Evolutionary conservation across 345 rosid genomes (phyloP).

Genomic region (Camelina hispida): DNA sequence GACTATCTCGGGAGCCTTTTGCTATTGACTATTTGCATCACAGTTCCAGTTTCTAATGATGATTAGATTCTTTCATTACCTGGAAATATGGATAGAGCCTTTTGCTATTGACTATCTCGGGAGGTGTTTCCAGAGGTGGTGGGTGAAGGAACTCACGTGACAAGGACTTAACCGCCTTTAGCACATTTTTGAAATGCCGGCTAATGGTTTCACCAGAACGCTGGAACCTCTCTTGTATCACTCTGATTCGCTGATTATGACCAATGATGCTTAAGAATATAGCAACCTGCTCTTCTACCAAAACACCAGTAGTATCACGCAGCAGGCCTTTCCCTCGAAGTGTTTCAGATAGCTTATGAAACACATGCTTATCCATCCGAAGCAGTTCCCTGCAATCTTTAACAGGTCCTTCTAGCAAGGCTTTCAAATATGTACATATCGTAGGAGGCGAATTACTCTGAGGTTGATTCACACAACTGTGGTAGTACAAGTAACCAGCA

Average conservation of each 20-base stretch:
- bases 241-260: conserved; percentile 44
- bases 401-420: conserved; percentile 58
- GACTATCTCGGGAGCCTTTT: too few species aligned
- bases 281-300: too few species aligned
- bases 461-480: conserved; percentile 53
- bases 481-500: conserved; percentile 67
- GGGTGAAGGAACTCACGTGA: conserved; percentile 67
- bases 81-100: too few species aligned
- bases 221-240: conserved; percentile 74
- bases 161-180: conserved; percentile 79
- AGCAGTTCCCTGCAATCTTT: conserved; percentile 68
- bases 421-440: conserved; percentile 58
- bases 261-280: too few species aligned
- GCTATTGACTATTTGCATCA: too few species aligned
- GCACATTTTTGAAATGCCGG: conserved; percentile 77
- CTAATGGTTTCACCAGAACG: conserved; percentile 87
- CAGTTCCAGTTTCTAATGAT: too few species aligned
- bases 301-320: too few species aligned
- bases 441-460: conserved; percentile 41
- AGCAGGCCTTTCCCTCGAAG: too few species aligned
- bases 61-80: too few species aligned
- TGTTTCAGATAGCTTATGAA: conserved; percentile 38
- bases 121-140: conserved; percentile 50
- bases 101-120: conserved; percentile 46
- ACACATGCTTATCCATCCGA: conserved; percentile 79